Base-by-base conservation (phyloP, 2,329 filamentous ascomycete species). In the Fusarium lyarnte region DNA sequence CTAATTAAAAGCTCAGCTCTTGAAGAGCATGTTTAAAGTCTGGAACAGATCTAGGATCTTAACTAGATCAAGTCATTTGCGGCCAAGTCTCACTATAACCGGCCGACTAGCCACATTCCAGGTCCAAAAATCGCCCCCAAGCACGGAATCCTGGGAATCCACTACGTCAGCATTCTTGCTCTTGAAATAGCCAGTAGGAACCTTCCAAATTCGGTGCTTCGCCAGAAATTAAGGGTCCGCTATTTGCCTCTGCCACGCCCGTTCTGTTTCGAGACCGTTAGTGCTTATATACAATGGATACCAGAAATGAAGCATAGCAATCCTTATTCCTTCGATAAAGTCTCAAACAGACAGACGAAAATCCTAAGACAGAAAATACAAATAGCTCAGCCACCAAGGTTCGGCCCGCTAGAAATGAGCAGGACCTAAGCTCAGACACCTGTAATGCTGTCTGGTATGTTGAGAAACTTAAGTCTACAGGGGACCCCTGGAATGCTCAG, bases 401-500 rank as follows among this genome's bases (percentile, higher is more conserved):
- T 63, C 41, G 36, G 42, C 31, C 52, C 45, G 36, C 25, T n/a
- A 35, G 21, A 60, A 33, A 27, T 23, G 2, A 71, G 29, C 3
- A 8, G 35, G 33, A 25, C 35, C 17, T 23, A 19, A 45, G 49
- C 35, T 36, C 49, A 53, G 39, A 49, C 25, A 52, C 4, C 11
- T 25, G 25, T 12, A 38, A 55, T 45, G 52, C 14, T 8, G 47
- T 25, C 39, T 58, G 70, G 70, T 39, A 68, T 73, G 63, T 21
- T 58, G 10, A 42, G 14, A 58, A 43, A 19, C 13, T 31, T 55
- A 39, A 45, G 21, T 33, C 36, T 36, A 35, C 55, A 61, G 46
- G n/a, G 46, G 54, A 39, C 45, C 47, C 58, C 46, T 55, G 60
- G 57, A 66, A 74, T 74, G 71, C 41, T 46, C 42, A 54, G 51